Percentiles rank a stretch among this genome's conserved stretches.
These are phyloP conservation scores for Candida palmyrensis DNA, from an alignment of 805 yeast genomes.

Conservation along the genomic window DNA sequence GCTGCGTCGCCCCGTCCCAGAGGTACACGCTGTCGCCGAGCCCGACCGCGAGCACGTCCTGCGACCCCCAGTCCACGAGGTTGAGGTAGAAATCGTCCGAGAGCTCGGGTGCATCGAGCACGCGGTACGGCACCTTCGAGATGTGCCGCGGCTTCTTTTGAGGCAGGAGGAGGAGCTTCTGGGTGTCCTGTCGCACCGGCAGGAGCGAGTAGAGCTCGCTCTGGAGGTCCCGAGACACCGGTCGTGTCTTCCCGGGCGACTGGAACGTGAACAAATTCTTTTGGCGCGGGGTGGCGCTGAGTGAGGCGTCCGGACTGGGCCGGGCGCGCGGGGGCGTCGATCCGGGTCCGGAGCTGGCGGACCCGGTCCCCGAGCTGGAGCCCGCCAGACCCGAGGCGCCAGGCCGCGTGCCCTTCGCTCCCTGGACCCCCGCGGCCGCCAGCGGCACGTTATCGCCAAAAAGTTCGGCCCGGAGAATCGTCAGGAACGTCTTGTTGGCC, in stretches of 20 bases:
- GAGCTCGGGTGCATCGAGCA: conserved; percentile 91
- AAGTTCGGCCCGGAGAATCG: conserved; percentile 80
- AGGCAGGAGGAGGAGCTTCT: conserved; percentile 73
- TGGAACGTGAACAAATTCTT: conserved; percentile 71
- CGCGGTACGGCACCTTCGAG: conserved; percentile 84
- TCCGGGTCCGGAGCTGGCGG: background rate
- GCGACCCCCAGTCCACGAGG: conserved; percentile 92
- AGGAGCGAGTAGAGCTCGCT: conserved; percentile 75
- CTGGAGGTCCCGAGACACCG: conserved; percentile 58
- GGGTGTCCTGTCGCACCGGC: conserved; percentile 87
- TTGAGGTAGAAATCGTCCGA: conserved; percentile 92
- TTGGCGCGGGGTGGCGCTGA: conserved; percentile 34
- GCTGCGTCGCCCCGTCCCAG: conserved; percentile 85
- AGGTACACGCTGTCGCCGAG: conserved; percentile 81
- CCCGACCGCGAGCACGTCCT: conserved; percentile 85
- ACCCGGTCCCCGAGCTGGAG: background rate
- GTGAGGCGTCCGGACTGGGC: conserved; percentile 5
- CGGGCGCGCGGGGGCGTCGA: conserved; percentile 7
- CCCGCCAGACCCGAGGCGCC: background rate
- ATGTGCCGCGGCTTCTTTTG: conserved; percentile 73
- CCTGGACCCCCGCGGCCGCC: conserved; percentile 2
- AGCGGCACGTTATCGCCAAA: conserved; percentile 80
- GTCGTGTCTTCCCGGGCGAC: conserved; percentile 62
- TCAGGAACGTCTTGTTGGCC: conserved; percentile 82
- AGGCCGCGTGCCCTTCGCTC: conserved; percentile 2